phyloP scores from a whole-genome alignment of 1,284 basidiomycete species.

The Pyrrhoderma lamaoense region DNA sequence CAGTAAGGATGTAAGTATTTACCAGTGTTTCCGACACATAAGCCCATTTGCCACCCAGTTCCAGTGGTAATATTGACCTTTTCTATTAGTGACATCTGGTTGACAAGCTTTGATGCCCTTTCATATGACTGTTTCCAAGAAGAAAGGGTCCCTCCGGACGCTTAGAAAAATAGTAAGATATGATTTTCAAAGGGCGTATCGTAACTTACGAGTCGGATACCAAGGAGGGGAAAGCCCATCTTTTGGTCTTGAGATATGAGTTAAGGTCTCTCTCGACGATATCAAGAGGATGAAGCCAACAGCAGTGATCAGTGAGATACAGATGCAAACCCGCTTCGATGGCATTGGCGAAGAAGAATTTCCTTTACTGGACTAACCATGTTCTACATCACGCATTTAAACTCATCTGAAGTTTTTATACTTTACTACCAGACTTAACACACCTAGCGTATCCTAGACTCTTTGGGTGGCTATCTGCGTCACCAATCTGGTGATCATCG shows the following conservation, averaged over 20 bases:
- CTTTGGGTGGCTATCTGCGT: no score
- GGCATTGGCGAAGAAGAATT: no score
- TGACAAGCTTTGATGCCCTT: conserved; percentile 14
- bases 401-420: no score
- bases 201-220: conserved; percentile 16
- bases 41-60: conserved; percentile 18
- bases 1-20: background rate
- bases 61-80: conserved; percentile 18
- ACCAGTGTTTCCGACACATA: conserved; percentile 18
- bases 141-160: conserved; percentile 14
- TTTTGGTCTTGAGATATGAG: conserved; percentile 9
- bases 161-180: background rate
- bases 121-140: conserved; percentile 14
- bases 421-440: no score
- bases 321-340: no score
- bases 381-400: no score
- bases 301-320: no score
- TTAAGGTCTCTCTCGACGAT: conserved; percentile 1
- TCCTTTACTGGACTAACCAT: no score
- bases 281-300: background rate
- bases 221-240: conserved; percentile 16
- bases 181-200: background rate
- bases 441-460: no score
- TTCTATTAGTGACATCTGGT: conserved; percentile 16
- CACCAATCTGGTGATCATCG: background rate